phyloP scores from a whole-genome alignment of 2,329 filamentous ascomycete genomes.

The Sarocladium brachiariae region DNA sequence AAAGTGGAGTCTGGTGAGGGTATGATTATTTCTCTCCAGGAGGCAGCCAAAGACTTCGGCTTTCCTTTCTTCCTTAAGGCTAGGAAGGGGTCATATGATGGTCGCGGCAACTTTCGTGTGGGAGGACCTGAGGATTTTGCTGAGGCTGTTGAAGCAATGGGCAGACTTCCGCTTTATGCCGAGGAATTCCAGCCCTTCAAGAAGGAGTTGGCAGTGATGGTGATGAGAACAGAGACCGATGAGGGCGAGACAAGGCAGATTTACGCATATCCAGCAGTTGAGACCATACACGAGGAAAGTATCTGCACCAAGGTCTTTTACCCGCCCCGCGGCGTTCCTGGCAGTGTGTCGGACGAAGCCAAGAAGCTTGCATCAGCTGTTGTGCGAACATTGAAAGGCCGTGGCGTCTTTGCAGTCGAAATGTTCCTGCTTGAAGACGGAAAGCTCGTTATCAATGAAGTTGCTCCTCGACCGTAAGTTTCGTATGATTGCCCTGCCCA shows the following conservation, averaged over 20 bases:
- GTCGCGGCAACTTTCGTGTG: constrained; percentile 60
- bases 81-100: constrained; percentile 85
- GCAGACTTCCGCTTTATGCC: constrained; percentile 69
- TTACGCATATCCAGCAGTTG: constrained; percentile 79
- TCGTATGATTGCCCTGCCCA: neutral
- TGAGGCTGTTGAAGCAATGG: constrained; percentile 62
- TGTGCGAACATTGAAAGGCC: constrained; percentile 72
- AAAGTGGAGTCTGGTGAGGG: constrained; percentile 51
- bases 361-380: constrained; percentile 73
- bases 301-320: constrained; percentile 91
- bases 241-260: constrained; percentile 40
- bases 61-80: constrained; percentile 92
- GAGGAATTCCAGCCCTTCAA: constrained; percentile 85
- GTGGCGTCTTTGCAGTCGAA: constrained; percentile 93
- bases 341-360: constrained; percentile 55
- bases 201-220: constrained; percentile 89
- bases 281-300: constrained; percentile 91
- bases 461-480: constrained; percentile 57
- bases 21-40: constrained; percentile 53
- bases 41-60: constrained; percentile 58
- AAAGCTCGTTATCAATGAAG: constrained; percentile 74
- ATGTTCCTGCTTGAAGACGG: constrained; percentile 79
- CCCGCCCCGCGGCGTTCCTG: constrained; percentile 66
- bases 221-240: constrained; percentile 75
- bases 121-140: constrained; percentile 39